Evolutionary conservation across 331 rosid species (phyloP).

Genomic region (Malus hybrid): DNA sequence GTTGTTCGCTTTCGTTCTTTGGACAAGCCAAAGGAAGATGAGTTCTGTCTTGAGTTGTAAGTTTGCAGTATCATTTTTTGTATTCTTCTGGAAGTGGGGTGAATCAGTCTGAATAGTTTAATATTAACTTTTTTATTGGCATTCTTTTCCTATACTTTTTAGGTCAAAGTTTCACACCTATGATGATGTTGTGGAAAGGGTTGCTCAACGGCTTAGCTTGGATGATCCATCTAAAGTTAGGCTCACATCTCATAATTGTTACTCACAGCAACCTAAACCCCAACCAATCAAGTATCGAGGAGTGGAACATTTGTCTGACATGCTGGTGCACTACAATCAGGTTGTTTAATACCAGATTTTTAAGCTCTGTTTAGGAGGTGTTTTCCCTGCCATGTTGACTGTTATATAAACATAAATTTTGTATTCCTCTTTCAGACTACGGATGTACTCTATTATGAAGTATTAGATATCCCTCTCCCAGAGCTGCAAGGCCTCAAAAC

Average conservation of each 20-base stretch:
- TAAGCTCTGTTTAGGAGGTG: slow-evolving; percentile 3
- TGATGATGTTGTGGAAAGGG: slow-evolving; percentile 76
- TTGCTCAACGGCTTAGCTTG: slow-evolving; percentile 59
- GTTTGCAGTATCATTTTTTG: slow-evolving; percentile 17
- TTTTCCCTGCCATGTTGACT: not conserved
- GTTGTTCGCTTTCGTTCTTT: slow-evolving; percentile 79
- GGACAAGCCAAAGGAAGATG: slow-evolving; percentile 91
- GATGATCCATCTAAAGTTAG: slow-evolving; percentile 79
- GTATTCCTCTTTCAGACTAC: slow-evolving; percentile 42
- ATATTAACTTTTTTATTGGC: slow-evolving; percentile 7
- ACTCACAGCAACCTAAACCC: slow-evolving; percentile 94
- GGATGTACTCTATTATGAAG: slow-evolving; percentile 82
- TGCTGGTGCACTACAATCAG: slow-evolving; percentile 88
- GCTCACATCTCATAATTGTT: slow-evolving; percentile 88
- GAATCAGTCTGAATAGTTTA: slow-evolving; percentile 8
- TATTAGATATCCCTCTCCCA: slow-evolving; percentile 91
- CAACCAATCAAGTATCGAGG: slow-evolving; percentile 84
- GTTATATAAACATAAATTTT: slow-evolving; percentile 22
- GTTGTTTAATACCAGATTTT: slow-evolving; percentile 24
- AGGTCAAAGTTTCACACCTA: slow-evolving; percentile 72
- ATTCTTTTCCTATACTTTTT: slow-evolving; percentile 1
- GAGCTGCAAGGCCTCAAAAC: slow-evolving; percentile 81
- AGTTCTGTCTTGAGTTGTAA: slow-evolving; percentile 76
- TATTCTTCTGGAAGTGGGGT: not conserved
- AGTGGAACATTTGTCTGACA: slow-evolving; percentile 71